These are phyloP conservation scores for Clonostachys solani DNA, from an alignment of 2,329 filamentous ascomycete genomes.

Conservation along the genomic window DNA sequence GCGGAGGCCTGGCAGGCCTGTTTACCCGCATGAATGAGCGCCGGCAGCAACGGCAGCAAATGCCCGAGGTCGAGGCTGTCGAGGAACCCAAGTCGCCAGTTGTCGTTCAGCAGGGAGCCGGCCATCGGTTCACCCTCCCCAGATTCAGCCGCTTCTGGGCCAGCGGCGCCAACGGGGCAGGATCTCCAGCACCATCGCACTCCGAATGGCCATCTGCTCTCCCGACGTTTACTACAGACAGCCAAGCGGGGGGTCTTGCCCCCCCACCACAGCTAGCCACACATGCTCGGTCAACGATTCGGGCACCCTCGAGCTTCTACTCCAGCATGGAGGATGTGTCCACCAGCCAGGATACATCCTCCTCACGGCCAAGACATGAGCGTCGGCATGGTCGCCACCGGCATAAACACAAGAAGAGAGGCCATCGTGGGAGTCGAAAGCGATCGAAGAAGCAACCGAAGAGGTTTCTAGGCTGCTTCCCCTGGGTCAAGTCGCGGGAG, in stretches of 20 bases:
- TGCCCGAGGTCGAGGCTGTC: neutral
- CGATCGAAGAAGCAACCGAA: slow-evolving; percentile 21
- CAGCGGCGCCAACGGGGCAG: neutral
- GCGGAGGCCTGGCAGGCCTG: neutral
- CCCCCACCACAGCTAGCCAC: neutral
- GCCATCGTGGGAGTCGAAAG: slow-evolving; percentile 16
- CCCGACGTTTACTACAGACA: neutral
- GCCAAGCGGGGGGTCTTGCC: neutral
- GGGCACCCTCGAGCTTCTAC: slow-evolving; percentile 1
- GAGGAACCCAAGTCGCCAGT: neutral
- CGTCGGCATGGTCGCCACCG: slow-evolving; percentile 1
- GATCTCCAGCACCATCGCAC: neutral
- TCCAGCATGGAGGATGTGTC: neutral
- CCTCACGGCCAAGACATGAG: neutral
- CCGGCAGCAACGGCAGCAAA: neutral
- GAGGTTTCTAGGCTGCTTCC: slow-evolving; percentile 42
- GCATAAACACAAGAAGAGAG: neutral
- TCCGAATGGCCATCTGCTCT: neutral
- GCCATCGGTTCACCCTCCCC: neutral
- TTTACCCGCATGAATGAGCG: neutral
- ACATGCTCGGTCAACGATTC: neutral
- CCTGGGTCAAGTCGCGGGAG: slow-evolving; percentile 48
- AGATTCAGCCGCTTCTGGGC: neutral
- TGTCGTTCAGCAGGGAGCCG: neutral
- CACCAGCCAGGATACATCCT: neutral